Conservation (phyloP, 805 yeast species). For the Barnettozyma salicaria region DNA sequence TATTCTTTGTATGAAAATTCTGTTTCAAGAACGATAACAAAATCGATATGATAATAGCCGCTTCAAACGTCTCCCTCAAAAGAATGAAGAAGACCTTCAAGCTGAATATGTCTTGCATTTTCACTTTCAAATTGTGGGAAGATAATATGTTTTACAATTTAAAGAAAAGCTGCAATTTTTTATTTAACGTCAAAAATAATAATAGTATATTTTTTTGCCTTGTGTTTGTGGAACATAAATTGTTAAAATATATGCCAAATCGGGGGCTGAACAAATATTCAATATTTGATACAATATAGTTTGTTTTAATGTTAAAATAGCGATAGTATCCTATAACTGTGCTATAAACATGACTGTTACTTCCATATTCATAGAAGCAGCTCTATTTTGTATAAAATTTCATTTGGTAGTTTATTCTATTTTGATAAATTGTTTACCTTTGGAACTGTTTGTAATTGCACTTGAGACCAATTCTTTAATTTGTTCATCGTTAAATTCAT, state of each 20-base stretch:
- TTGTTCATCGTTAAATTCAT: conserved; percentile 31
- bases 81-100: conserved; percentile 74
- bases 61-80: conserved; percentile 90
- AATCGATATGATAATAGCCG: conserved; percentile 86
- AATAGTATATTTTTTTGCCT: too few species aligned
- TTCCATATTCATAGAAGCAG: too few species aligned
- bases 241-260: too few species aligned
- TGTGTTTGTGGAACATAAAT: too few species aligned
- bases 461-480: conserved; percentile 30
- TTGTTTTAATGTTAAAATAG: background rate
- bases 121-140: background rate
- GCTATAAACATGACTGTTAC: too few species aligned
- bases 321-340: too few species aligned
- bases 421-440: conserved; percentile 42
- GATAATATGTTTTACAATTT: background rate
- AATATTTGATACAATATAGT: background rate
- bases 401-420: conserved; percentile 17
- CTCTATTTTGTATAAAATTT: too few species aligned
- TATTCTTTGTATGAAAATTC: conserved; percentile 47
- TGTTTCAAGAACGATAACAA: conserved; percentile 87
- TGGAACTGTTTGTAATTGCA: conserved; percentile 33
- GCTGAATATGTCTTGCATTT: conserved; percentile 30
- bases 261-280: too few species aligned
- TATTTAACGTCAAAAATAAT: too few species aligned
- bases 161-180: too few species aligned